phyloP scores from a whole-genome alignment of 306 rosid species.

The Fragaria ananassa region DNA sequence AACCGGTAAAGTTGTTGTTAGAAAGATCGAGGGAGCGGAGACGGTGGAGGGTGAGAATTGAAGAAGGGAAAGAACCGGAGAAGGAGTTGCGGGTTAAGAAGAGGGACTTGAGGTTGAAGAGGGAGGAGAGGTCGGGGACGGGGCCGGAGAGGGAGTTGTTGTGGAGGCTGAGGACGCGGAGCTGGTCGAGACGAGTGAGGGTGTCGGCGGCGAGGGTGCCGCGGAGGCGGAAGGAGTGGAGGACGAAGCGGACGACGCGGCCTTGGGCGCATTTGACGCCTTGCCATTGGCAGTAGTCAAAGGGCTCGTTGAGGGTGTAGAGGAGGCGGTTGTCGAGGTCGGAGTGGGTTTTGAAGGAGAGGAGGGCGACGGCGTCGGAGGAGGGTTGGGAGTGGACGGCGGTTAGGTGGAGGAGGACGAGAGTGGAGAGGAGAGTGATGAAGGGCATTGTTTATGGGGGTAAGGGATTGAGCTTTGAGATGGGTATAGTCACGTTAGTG shows the following conservation, averaged over 20 bases:
- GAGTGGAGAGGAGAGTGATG: background rate
- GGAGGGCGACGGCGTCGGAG: constrained; percentile 63
- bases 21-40: constrained; percentile 60
- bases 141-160: constrained; percentile 84
- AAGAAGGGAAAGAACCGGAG: constrained; percentile 65
- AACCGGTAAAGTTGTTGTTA: constrained; percentile 51
- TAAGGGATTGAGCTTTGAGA: background rate
- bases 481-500: background rate
- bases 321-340: constrained; percentile 72
- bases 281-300: constrained; percentile 81
- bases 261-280: constrained; percentile 84
- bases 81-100: constrained; percentile 55
- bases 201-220: constrained; percentile 57
- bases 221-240: constrained; percentile 43
- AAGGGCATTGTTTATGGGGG: background rate
- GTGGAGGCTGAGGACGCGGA: constrained; percentile 62
- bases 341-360: constrained; percentile 67
- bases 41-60: constrained; percentile 54
- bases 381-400: constrained; percentile 14
- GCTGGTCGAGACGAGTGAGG: constrained; percentile 68
- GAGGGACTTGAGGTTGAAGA: constrained; percentile 62
- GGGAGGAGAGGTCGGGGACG: constrained; percentile 67
- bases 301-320: constrained; percentile 55
- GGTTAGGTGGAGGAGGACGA: background rate
- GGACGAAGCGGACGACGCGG: constrained; percentile 56